Percentiles rank a stretch among this genome's conserved stretches.
These are phyloP conservation scores for Flaveria linearis DNA, from an alignment of 129 eudicot species.

Conservation along the genomic window DNA sequence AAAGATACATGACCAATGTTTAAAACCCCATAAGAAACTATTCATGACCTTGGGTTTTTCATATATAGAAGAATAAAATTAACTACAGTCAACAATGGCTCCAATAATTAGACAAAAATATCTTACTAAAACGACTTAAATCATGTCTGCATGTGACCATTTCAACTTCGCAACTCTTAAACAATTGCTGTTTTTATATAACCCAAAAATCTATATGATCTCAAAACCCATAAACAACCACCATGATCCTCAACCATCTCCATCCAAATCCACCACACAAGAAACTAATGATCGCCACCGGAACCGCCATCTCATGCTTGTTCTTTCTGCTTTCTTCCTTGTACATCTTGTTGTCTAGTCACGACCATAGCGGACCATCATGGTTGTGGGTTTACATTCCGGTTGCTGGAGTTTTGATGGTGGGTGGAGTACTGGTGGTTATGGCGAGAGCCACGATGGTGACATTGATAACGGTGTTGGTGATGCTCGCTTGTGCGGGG, in stretches of 20 bases:
- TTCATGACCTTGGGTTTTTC: too few relatives aligned
- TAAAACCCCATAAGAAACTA: too few relatives aligned
- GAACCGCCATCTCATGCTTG: conserved; percentile 36
- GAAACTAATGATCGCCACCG: conserved; percentile 16
- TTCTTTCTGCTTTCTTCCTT: conserved; percentile 41
- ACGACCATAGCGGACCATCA: conserved; percentile 14
- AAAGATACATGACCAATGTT: too few relatives aligned
- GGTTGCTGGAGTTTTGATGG: conserved; percentile 34
- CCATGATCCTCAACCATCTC: background rate
- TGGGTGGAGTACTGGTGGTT: conserved; percentile 42
- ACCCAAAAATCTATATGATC: conserved; percentile 45
- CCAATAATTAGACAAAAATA: conserved; percentile 12
- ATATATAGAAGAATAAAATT: too few relatives aligned
- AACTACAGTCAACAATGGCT: conserved; percentile 36
- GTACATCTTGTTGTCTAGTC: conserved; percentile 31
- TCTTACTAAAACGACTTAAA: background rate
- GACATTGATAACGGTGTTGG: conserved; percentile 78
- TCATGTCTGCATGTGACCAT: conserved; percentile 18
- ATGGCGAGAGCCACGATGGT: conserved; percentile 69
- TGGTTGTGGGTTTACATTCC: conserved; percentile 31
- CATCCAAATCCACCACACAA: conserved; percentile 7
- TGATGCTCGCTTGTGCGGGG: conserved; percentile 71
- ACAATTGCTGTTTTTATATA: conserved; percentile 32
- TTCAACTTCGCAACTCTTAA: conserved; percentile 8
- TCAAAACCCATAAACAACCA: conserved; percentile 37